These are phyloP conservation scores for Stereum hirsutum DNA, from an alignment of 1,284 basidiomycete species.

Conservation along the genomic window DNA sequence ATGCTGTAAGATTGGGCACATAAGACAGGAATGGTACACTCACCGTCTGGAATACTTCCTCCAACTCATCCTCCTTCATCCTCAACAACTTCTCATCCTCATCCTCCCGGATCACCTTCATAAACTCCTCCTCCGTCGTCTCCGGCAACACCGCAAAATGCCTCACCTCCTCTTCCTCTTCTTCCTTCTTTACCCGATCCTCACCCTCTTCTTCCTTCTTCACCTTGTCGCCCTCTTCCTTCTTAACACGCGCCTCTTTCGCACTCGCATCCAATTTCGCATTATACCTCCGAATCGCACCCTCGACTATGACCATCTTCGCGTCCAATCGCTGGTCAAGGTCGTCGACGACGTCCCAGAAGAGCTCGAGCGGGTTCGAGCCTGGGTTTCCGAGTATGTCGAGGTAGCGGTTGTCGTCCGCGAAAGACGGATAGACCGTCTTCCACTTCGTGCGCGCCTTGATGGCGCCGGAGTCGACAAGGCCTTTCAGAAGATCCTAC, in stretches of 20 bases:
- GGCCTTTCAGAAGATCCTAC: conserved; percentile 62
- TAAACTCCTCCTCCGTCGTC: conserved; percentile 53
- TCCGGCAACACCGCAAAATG: conserved; percentile 45
- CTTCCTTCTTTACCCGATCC: background rate
- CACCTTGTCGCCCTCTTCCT: conserved; percentile 14
- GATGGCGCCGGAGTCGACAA: conserved; percentile 62
- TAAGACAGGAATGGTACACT: conserved; percentile 18
- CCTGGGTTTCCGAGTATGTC: conserved; percentile 86
- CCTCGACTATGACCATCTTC: conserved; percentile 58
- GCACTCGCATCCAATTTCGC: conserved; percentile 11
- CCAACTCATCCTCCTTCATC: conserved; percentile 44
- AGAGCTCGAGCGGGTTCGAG: conserved; percentile 90
- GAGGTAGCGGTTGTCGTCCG: conserved; percentile 75
- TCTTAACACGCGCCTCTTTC: conserved; percentile 1
- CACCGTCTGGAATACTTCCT: conserved; percentile 61
- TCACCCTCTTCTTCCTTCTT: conserved; percentile 20
- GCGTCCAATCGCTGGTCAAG: conserved; percentile 80
- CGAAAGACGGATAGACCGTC: conserved; percentile 71
- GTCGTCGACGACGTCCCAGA: conserved; percentile 89
- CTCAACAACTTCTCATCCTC: conserved; percentile 37
- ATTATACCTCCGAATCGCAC: conserved; percentile 45
- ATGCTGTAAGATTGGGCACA: too few species aligned
- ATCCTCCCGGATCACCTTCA: conserved; percentile 44
- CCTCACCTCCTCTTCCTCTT: conserved; percentile 21
- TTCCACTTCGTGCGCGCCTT: conserved; percentile 88